Base-by-base conservation (phyloP, 116 monocot species). In the Cymodocea nodosa region DNA sequence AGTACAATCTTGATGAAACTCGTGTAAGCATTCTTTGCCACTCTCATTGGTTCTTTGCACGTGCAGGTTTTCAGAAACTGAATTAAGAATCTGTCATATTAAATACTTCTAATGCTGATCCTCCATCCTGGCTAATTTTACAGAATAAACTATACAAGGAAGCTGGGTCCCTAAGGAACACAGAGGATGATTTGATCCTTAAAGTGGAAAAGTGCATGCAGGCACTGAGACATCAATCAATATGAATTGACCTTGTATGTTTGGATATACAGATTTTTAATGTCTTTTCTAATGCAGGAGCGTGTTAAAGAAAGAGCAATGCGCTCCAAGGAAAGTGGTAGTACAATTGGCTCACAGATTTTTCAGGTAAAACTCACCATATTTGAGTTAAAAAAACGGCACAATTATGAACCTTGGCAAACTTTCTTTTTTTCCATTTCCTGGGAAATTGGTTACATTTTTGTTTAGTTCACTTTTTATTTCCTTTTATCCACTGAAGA, bases 1-100 rank as follows among this genome's bases (percentile, higher is more conserved):
- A 89, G 75, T 79, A 85, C 74, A 99, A 92, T 78, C 86, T 99
- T 70, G 81, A 92, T 56, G 92, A 99, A 74, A 99, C 89, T 50
- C 80, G 81, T 24, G 98, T 98, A 77, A 78, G 78, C 9, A 49
- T 56, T 52, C 44, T 12, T 54, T 24, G 16, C 4, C 40, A 3
- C 30, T 19, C 17, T 60, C 22, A 35, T 22, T 60, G 53, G 19
- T 14, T 60, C 34, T 60, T 9, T 4, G 13, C 24, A 8, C 25
- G 5, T 60, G 6, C 19, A 11, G 44, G 6, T 44, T 35, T 60
- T 17, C n/a, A 4, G 8, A 6, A 63, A 19, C 20, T 48, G 13
- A 40, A 19, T 20, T 22, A 12, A 10, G 0, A 49, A 23, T 49
- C 16, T 69, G 40, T 18, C 13, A 68, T 68, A n/a, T 48, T 37